A percentile compares a stretch with the other conserved stretches of the same genome.
phyloP scores from a whole-genome alignment of 257 asterid genomes.

The Ligustrum vulgare region DNA sequence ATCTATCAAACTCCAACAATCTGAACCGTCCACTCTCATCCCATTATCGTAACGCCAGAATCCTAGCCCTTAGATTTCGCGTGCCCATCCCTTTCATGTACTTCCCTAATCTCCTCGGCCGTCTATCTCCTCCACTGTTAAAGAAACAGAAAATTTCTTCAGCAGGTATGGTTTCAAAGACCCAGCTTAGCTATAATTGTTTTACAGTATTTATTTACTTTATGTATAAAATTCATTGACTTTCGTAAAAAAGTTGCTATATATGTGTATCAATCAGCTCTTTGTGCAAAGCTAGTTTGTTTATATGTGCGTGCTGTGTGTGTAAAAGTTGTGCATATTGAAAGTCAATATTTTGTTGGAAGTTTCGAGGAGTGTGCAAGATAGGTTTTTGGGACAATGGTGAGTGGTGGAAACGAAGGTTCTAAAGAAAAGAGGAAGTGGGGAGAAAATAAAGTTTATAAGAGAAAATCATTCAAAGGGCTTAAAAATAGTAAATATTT shows the following conservation, averaged over 20 bases:
- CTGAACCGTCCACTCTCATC: slow-evolving; percentile 23
- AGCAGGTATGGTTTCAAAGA: slow-evolving; percentile 37
- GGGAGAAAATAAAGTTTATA: slow-evolving; percentile 64
- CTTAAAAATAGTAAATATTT: slow-evolving; percentile 40
- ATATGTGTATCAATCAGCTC: slow-evolving; percentile 7
- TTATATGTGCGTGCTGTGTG: slow-evolving; percentile 7
- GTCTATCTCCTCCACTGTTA: slow-evolving; percentile 26
- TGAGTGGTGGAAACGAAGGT: slow-evolving; percentile 60
- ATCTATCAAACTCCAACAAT: slow-evolving; percentile 15
- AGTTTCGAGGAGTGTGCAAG: slow-evolving; percentile 27
- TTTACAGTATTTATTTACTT: not conserved
- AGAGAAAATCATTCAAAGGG: slow-evolving; percentile 65
- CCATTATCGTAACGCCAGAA: slow-evolving; percentile 9
- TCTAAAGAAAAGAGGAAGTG: slow-evolving; percentile 49
- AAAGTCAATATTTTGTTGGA: not conserved
- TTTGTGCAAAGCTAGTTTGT: slow-evolving; percentile 18
- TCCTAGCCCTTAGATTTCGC: slow-evolving; percentile 23
- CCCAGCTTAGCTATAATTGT: slow-evolving; percentile 18
- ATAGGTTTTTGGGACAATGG: slow-evolving; percentile 36
- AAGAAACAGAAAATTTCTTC: slow-evolving; percentile 22
- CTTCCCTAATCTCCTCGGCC: slow-evolving; percentile 9
- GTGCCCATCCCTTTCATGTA: slow-evolving; percentile 35
- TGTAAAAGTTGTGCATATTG: not conserved
- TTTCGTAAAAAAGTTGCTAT: not conserved
- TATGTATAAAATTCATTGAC: not conserved